Conservation (phyloP, 2,329 filamentous ascomycete species). For the Beauveria brongniartii region DNA sequence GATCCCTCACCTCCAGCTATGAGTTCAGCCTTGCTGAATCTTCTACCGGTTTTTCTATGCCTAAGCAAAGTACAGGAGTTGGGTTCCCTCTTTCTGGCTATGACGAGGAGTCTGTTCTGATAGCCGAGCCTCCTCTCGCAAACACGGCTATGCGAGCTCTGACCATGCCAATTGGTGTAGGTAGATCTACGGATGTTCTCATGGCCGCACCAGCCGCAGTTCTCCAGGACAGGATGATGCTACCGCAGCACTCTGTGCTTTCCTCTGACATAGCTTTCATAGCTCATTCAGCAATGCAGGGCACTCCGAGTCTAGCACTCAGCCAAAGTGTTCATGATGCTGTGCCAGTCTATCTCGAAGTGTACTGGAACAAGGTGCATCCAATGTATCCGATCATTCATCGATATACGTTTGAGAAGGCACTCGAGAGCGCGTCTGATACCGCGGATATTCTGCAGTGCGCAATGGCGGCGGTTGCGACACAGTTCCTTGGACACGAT, state of each 20-base stretch:
- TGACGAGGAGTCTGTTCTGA: slow-evolving; percentile 27
- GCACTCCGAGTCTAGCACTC: slow-evolving; percentile 19
- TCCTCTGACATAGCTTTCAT: not conserved
- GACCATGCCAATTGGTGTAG: slow-evolving; percentile 38
- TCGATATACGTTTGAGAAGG: slow-evolving; percentile 34
- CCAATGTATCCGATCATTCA: slow-evolving; percentile 43
- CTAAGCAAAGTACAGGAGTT: not conserved
- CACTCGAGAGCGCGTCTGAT: slow-evolving; percentile 23
- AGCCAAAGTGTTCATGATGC: slow-evolving; percentile 32
- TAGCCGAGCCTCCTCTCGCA: slow-evolving; percentile 29
- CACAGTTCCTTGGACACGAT: slow-evolving; percentile 39
- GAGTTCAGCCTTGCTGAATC: not conserved
- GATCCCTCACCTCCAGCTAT: not conserved
- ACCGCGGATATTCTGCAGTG: slow-evolving; percentile 37
- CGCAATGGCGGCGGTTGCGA: slow-evolving; percentile 50
- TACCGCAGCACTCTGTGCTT: not conserved
- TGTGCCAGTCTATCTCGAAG: slow-evolving; percentile 41
- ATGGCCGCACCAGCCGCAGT: slow-evolving; percentile 36
- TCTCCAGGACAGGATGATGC: slow-evolving; percentile 19
- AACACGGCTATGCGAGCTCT: slow-evolving; percentile 37
- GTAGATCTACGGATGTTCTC: slow-evolving; percentile 41
- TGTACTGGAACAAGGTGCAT: slow-evolving; percentile 47
- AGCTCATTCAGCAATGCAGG: not conserved
- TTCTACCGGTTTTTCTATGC: not conserved
- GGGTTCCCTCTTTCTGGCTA: slow-evolving; percentile 27